Conservation (phyloP, 2,329 filamentous ascomycete genomes). For the Capronia americana region DNA sequence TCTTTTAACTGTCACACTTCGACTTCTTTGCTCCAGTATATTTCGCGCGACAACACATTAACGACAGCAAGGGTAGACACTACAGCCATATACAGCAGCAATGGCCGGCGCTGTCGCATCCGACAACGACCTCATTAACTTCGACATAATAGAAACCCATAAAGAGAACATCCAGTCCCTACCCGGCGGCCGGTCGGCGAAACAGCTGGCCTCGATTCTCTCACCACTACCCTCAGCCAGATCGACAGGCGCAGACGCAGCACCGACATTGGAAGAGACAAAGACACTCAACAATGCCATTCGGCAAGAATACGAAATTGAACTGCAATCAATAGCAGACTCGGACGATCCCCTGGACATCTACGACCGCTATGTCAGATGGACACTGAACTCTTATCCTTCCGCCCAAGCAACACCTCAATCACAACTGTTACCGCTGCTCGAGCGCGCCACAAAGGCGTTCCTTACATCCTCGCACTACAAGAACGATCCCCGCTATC, state of each 20-base stretch:
- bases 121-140: conserved; percentile 59
- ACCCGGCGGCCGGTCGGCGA: conserved; percentile 85
- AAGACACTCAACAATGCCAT: conserved; percentile 79
- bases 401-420: conserved; percentile 89
- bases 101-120: conserved; percentile 28
- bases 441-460: conserved; percentile 90
- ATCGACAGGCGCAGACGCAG: conserved; percentile 58
- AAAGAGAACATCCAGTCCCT: conserved; percentile 98
- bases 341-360: conserved; percentile 94
- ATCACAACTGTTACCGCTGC: conserved; percentile 84
- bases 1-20: background rate
- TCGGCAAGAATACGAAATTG: conserved; percentile 83
- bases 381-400: conserved; percentile 94
- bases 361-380: conserved; percentile 95
- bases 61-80: conserved; percentile 24
- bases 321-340: conserved; percentile 78
- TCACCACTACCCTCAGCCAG: conserved; percentile 59
- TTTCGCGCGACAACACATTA: conserved; percentile 26
- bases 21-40: conserved; percentile 15
- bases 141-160: conserved; percentile 92
- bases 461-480: conserved; percentile 88
- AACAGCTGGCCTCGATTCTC: conserved; percentile 80
- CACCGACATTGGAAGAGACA: conserved; percentile 71
- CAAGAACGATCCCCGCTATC: conserved; percentile 91
- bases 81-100: conserved; percentile 28